These are phyloP conservation scores for Elongisporangium undulatum DNA, from an alignment of 352 stramenopile species.

Conservation along the genomic window DNA sequence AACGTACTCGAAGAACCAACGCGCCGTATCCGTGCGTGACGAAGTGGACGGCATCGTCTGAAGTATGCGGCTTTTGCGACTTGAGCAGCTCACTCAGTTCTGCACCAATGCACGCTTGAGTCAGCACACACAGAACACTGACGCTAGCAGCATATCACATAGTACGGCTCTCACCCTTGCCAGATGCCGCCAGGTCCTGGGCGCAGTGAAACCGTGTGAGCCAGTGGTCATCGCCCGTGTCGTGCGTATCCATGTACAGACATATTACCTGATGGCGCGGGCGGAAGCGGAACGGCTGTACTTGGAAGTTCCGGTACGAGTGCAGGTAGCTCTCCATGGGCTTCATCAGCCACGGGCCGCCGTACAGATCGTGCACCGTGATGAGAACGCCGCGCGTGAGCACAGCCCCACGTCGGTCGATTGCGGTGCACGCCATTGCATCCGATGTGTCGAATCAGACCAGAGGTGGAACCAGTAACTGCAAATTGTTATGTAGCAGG, in stretches of 20 bases:
- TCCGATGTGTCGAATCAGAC: neutral
- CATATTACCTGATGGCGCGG: conserved; percentile 39
- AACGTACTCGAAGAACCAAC: conserved; percentile 50
- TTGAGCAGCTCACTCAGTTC: conserved; percentile 42
- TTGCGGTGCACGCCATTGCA: conserved; percentile 37
- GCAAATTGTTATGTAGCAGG: too few species aligned
- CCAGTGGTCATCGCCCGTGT: neutral
- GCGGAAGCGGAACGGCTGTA: conserved; percentile 47
- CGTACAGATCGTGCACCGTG: conserved; percentile 67
- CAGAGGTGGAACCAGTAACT: too few species aligned
- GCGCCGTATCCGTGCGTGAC: conserved; percentile 72
- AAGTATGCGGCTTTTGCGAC: conserved; percentile 55
- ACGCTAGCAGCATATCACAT: neutral
- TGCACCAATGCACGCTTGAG: conserved; percentile 10
- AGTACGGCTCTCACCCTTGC: conserved; percentile 21
- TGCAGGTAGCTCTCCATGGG: conserved; percentile 48
- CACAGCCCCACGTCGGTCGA: conserved; percentile 34
- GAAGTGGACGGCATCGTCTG: conserved; percentile 56
- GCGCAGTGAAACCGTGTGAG: neutral
- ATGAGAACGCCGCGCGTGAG: conserved; percentile 52
- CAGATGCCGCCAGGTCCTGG: conserved; percentile 31
- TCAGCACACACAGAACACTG: conserved; percentile 2
- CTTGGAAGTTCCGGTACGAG: conserved; percentile 23
- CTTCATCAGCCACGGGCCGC: conserved; percentile 27
- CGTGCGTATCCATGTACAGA: neutral